phyloP scores from a whole-genome alignment of 495 filamentous ascomycete genomes.

The Hypoxylon cercidicola region DNA sequence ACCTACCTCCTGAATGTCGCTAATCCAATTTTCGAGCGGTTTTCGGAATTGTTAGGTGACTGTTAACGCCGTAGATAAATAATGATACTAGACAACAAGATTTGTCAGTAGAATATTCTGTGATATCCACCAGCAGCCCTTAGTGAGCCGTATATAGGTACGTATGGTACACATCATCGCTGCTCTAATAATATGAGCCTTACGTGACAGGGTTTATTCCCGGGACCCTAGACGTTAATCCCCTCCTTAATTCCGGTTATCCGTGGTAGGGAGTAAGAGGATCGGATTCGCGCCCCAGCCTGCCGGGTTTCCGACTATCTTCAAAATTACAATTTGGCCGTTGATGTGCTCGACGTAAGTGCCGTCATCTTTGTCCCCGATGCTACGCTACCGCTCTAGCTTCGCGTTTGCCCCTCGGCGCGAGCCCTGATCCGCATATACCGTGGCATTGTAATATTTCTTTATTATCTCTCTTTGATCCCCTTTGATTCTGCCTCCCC shows the following conservation, averaged over 20 bases:
- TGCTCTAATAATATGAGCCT: constrained; percentile 9
- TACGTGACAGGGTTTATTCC: constrained; percentile 9
- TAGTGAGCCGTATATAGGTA: too few species aligned
- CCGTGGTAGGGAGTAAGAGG: not conserved
- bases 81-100: too few species aligned
- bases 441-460: not conserved
- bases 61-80: too few species aligned
- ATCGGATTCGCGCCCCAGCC: not conserved
- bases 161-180: constrained; percentile 22
- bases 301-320: constrained; percentile 5
- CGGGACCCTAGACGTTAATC: not conserved
- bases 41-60: too few species aligned
- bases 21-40: too few species aligned
- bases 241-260: not conserved
- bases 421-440: constrained; percentile 10
- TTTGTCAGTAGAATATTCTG: too few species aligned
- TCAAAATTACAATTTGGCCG: constrained; percentile 4
- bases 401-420: constrained; percentile 28
- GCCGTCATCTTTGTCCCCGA: constrained; percentile 16
- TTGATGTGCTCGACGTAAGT: constrained; percentile 14
- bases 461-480: constrained; percentile 23
- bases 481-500: not conserved
- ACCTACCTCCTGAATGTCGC: too few species aligned
- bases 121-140: too few species aligned
- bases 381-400: constrained; percentile 19